Evolutionary conservation across 495 filamentous ascomycete species (phyloP).

Genomic region (Hyaloscypha hepaticicola): DNA sequence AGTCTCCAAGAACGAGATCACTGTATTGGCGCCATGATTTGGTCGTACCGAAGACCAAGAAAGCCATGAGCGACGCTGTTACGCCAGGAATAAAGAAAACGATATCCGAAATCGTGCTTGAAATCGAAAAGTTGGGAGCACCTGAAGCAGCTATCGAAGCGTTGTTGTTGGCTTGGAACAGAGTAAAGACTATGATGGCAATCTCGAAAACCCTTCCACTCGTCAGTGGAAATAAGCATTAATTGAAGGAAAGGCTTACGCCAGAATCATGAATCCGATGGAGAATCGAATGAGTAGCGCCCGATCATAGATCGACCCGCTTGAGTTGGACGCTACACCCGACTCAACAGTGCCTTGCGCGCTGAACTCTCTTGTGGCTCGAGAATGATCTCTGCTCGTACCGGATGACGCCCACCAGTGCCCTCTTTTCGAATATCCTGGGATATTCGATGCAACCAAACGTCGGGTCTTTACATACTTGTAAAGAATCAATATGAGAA

Average conservation of each 20-base stretch:
- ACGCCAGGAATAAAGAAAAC: conserved; percentile 44
- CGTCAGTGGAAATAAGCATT: background rate
- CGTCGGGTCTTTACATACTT: conserved; percentile 47
- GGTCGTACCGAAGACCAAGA: conserved; percentile 28
- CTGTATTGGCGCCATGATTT: conserved; percentile 28
- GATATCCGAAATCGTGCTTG: conserved; percentile 41
- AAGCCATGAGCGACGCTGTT: conserved; percentile 37
- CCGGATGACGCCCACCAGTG: conserved; percentile 24
- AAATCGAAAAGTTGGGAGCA: conserved; percentile 36
- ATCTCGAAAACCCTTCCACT: conserved; percentile 38
- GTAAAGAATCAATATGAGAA: conserved; percentile 42
- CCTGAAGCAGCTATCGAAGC: conserved; percentile 34
- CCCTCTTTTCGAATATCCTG: conserved; percentile 7
- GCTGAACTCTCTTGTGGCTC: conserved; percentile 1
- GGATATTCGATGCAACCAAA: too few species aligned
- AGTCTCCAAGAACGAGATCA: conserved; percentile 19
- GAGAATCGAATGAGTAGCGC: conserved; percentile 47
- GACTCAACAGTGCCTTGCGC: conserved; percentile 3
- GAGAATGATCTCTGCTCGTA: conserved; percentile 6
- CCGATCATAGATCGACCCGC: conserved; percentile 44
- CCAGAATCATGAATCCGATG: conserved; percentile 45
- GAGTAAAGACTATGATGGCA: conserved; percentile 42
- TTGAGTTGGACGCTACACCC: conserved; percentile 16
- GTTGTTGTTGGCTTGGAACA: conserved; percentile 40
- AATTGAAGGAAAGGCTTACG: conserved; percentile 14